Base-by-base conservation (phyloP, 2,329 filamentous ascomycete genomes). In the Colletotrichum lini region DNA sequence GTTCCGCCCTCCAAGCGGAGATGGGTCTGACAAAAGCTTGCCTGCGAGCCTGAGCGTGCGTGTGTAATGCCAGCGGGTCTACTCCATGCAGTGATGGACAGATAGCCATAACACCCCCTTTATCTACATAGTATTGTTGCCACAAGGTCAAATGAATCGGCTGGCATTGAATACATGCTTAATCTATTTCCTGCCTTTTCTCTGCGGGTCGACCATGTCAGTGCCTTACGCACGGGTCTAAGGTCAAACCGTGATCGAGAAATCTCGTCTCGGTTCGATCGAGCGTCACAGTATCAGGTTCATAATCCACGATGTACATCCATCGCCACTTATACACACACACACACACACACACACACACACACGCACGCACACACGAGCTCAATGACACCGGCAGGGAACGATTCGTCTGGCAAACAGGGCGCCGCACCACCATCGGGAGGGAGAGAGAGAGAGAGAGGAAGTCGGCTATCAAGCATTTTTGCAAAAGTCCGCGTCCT, bases 111-210 rank as follows among this genome's bases (percentile, higher is more conserved):
- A 6, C 53, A 53, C 15, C 23, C 44, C 44, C 35, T 23, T 21
- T 57, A 23, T 16, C 26, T 30, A n/a, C n/a, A n/a, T n/a, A n/a
- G n/a, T n/a, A 47, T 40, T 21, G 40, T 40, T 45, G 18, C 23
- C 40, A 30, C 5, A 44, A 59, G 45, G 45, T 69, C 45, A 54
- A 47, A 59, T 65, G 40, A 54, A 70, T 54, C 40, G 47, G 18
- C 30, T 35, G 47, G 40, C 58, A n/a, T 30, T 18, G 47, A n/a
- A 47, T 13, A 26, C 38, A 45, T 60, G 62, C 54, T 66, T 54
- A 42, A 60, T 59, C 26, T 66, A 54, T 54, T 42, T 21, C 40
- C 9, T 38, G 40, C 45, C 2, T 9, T 44, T 18, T 21, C 26
- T 30, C 40, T 40, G 16, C 21, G 53, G 49, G 59, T 53, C n/a